Percentiles rank a stretch among this genome's conserved stretches.
These are phyloP conservation scores for Epichloe uncinata DNA, from an alignment of 2,329 filamentous ascomycete species.

Conservation along the genomic window DNA sequence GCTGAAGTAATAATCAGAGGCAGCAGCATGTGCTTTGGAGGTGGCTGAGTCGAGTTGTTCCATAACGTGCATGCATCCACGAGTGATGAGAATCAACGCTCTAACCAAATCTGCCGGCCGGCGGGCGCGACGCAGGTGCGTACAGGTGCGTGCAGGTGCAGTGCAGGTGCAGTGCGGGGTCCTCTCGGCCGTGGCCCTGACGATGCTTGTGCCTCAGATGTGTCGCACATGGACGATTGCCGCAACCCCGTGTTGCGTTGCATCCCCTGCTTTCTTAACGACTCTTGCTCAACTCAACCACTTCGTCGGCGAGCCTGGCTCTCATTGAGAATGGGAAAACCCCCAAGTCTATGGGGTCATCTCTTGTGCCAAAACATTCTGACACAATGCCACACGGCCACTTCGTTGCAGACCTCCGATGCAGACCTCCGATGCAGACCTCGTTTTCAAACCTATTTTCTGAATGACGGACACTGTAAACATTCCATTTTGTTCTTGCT, in stretches of 20 bases:
- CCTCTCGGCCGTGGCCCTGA: constrained; percentile 5
- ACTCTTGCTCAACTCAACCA: not conserved
- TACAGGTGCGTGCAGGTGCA: not conserved
- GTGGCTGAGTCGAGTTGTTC: not conserved
- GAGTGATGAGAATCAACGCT: too few relatives aligned
- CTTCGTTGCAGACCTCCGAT: not conserved
- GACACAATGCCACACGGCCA: not conserved
- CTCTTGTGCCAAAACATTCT: not conserved
- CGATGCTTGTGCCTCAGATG: constrained; percentile 28
- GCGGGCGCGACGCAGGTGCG: too few relatives aligned
- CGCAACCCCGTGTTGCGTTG: constrained; percentile 11
- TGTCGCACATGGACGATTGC: constrained; percentile 31
- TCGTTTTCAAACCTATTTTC: not conserved
- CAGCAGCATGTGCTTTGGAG: not conserved
- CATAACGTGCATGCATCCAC: too few relatives aligned
- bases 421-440: not conserved
- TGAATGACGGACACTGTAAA: not conserved
- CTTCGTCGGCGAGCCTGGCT: not conserved
- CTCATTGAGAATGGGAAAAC: not conserved
- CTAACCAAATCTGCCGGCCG: not conserved
- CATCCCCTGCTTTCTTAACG: constrained; percentile 1
- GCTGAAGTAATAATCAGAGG: not conserved
- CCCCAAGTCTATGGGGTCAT: not conserved
- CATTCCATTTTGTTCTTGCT: not conserved
- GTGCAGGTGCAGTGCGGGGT: not conserved